phyloP scores from a whole-genome alignment of 257 asterid species.

The Coffea eugenioides region DNA sequence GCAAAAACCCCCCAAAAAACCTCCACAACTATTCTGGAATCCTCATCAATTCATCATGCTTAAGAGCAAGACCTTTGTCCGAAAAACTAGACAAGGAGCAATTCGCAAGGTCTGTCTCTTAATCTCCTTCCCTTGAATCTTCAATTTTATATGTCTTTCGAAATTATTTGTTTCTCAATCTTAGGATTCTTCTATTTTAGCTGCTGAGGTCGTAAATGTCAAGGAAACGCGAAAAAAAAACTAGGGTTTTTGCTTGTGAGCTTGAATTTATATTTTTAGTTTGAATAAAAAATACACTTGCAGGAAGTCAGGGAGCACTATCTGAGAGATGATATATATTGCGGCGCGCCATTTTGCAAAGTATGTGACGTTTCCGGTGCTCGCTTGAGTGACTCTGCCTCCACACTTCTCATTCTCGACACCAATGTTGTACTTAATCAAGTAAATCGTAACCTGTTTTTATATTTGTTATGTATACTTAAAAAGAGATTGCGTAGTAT shows the following conservation, averaged over 20 bases:
- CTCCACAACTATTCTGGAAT: no score
- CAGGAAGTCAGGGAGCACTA: slow-evolving; percentile 94
- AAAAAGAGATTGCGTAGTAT: not conserved
- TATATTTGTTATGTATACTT: not conserved
- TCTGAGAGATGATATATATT: slow-evolving; percentile 82
- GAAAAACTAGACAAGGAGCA: slow-evolving; percentile 81
- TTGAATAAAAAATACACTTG: not conserved
- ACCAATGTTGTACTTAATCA: slow-evolving; percentile 93
- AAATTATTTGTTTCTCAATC: not conserved
- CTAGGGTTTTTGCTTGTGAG: slow-evolving; percentile 18
- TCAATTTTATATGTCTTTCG: no score
- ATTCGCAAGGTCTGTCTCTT: slow-evolving; percentile 56
- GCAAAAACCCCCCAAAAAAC: no score
- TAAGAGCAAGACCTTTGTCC: slow-evolving; percentile 69
- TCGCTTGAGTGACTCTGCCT: slow-evolving; percentile 48
- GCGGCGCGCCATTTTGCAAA: slow-evolving; percentile 88
- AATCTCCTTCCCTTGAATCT: not conserved
- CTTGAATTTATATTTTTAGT: not conserved
- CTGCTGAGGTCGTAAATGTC: not conserved
- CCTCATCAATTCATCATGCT: slow-evolving; percentile 38
- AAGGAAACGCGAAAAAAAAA: not conserved
- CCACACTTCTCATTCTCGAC: slow-evolving; percentile 61
- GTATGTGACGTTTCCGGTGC: slow-evolving; percentile 56
- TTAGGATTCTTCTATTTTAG: not conserved
- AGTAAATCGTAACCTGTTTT: slow-evolving; percentile 27